phyloP scores from a whole-genome alignment of 169 alveolate genomes.

The Eimeria maxima region DNA sequence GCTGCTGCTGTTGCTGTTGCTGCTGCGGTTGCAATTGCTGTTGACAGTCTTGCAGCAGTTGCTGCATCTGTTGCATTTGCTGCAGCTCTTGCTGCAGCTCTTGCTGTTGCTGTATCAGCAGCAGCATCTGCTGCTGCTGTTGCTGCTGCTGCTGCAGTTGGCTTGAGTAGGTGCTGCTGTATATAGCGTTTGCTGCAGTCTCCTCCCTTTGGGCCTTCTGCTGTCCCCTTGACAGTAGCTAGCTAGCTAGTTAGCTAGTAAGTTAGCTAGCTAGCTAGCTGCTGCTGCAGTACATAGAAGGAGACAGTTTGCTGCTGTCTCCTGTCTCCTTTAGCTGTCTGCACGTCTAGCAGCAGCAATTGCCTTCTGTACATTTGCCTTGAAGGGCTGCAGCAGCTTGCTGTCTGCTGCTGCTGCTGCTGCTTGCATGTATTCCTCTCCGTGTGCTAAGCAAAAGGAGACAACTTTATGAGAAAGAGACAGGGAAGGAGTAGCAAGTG shows the following conservation, averaged over 20 bases:
- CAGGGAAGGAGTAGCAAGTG: conserved; percentile 6
- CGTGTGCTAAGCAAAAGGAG: not conserved
- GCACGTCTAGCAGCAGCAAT: not conserved
- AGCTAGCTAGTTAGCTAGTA: too few relatives aligned
- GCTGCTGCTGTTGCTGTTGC: not conserved
- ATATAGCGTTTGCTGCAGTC: too few relatives aligned
- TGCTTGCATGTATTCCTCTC: not conserved
- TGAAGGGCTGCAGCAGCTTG: conserved; percentile 14
- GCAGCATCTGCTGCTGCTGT: too few relatives aligned
- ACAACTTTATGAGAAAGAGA: not conserved
- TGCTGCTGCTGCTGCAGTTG: not conserved
- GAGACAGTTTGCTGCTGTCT: not conserved
- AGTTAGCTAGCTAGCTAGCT: too few relatives aligned
- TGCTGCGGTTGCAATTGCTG: not conserved
- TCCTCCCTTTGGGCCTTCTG: too few relatives aligned
- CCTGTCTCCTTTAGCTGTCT: not conserved
- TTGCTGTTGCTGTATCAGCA: not conserved
- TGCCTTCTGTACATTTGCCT: not conserved
- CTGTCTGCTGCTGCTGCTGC: conserved; percentile 40
- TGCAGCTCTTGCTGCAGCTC: not conserved
- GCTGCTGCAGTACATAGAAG: too few relatives aligned
- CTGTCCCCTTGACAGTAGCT: too few relatives aligned
- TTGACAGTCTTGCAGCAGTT: not conserved
- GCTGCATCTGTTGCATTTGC: not conserved
- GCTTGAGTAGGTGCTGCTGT: not conserved